Evolutionary conservation across 352 stramenopile genomes (phyloP).

Genomic region (Phytophthora megakarya): DNA sequence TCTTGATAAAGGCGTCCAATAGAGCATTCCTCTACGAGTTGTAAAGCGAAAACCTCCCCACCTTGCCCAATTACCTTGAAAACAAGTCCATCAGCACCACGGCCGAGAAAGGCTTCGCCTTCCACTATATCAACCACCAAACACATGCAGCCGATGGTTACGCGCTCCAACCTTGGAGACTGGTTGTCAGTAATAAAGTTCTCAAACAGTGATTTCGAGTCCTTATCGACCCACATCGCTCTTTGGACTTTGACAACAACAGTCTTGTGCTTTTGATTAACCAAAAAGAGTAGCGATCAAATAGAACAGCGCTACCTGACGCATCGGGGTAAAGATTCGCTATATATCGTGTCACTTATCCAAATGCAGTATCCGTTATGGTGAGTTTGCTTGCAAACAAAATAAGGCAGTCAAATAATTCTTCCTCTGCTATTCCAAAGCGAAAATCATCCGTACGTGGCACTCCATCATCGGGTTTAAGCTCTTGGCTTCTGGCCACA

Average conservation of each 20-base stretch:
- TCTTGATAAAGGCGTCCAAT: neutral
- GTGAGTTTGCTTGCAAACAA: no score
- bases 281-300: conserved; percentile 36
- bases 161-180: conserved; percentile 25
- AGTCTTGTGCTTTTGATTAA: conserved; percentile 31
- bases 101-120: conserved; percentile 34
- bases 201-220: conserved; percentile 35
- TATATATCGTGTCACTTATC: conserved; percentile 27
- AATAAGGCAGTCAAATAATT: no score
- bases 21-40: conserved; percentile 17
- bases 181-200: conserved; percentile 30
- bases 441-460: no score
- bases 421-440: no score
- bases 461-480: no score
- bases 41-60: conserved; percentile 24
- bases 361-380: no score
- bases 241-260: conserved; percentile 26
- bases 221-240: conserved; percentile 23
- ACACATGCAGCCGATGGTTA: conserved; percentile 21
- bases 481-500: no score
- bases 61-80: conserved; percentile 26
- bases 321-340: conserved; percentile 20
- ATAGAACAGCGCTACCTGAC: conserved; percentile 28
- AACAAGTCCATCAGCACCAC: conserved; percentile 22
- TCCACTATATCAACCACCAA: conserved; percentile 35